Evolutionary conservation across 768 basidiomycete species (phyloP).

Genomic region (Mycena crocata): DNA sequence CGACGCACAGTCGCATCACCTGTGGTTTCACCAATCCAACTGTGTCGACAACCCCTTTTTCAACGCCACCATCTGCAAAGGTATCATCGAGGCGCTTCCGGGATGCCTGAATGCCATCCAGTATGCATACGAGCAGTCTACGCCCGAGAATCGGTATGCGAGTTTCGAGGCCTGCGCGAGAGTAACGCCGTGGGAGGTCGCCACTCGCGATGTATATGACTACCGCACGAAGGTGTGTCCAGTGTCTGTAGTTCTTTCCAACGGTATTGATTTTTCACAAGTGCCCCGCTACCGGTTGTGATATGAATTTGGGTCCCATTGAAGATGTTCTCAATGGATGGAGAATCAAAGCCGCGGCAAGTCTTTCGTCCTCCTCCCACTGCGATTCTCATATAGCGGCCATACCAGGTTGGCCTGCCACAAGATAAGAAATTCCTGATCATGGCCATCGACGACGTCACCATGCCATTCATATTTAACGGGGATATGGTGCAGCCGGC

Average conservation of each 20-base stretch:
- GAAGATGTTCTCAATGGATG: neutral
- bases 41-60: slow-evolving; percentile 5
- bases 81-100: neutral
- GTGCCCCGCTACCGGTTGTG: slow-evolving; percentile 1
- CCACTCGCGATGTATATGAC: slow-evolving; percentile 3
- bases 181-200: neutral
- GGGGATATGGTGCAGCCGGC: slow-evolving; percentile 1
- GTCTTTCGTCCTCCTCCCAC: neutral
- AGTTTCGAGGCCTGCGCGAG: neutral
- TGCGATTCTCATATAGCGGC: neutral
- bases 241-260: neutral
- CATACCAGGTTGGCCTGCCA: slow-evolving; percentile 1
- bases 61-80: neutral
- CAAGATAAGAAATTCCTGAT: slow-evolving; percentile 1
- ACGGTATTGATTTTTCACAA: neutral
- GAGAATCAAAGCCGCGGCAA: neutral
- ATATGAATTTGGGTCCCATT: slow-evolving; percentile 3
- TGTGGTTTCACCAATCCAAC: slow-evolving; percentile 9
- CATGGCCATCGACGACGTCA: slow-evolving; percentile 1
- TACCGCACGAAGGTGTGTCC: neutral
- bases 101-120: slow-evolving; percentile 1
- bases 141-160: neutral
- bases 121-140: slow-evolving; percentile 6
- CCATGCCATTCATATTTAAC: neutral
- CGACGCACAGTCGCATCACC: neutral